Conservation (phyloP, 345 rosid genomes). For the Clausena lansium region DNA sequence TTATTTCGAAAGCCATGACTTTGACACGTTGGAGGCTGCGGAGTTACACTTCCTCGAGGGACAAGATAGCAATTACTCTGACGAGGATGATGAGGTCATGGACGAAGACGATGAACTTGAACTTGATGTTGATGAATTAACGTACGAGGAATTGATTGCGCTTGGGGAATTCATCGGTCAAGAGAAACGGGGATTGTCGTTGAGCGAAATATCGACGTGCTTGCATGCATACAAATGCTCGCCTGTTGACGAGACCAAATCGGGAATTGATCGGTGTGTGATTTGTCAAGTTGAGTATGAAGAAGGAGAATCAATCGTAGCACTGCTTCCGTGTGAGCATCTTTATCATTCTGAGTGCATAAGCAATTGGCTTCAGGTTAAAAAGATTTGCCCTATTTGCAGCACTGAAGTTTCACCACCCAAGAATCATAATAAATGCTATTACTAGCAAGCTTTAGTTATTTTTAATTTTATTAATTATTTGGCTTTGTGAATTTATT, state of each 20-base stretch:
- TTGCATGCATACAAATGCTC: slow-evolving; percentile 22
- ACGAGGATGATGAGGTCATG: slow-evolving; percentile 25
- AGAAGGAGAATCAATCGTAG: slow-evolving; percentile 51
- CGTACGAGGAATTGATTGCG: slow-evolving; percentile 71
- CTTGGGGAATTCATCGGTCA: slow-evolving; percentile 66
- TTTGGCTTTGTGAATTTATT: neutral
- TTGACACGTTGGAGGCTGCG: slow-evolving; percentile 16
- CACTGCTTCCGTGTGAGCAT: slow-evolving; percentile 53
- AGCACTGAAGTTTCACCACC: slow-evolving; percentile 45
- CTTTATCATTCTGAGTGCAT: slow-evolving; percentile 68
- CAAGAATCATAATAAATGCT: slow-evolving; percentile 6
- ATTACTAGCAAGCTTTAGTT: neutral
- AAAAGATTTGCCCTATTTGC: slow-evolving; percentile 78
- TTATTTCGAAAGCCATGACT: slow-evolving; percentile 39
- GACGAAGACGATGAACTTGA: slow-evolving; percentile 62
- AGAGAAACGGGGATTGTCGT: slow-evolving; percentile 53
- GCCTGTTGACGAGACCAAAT: slow-evolving; percentile 19
- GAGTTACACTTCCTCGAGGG: slow-evolving; percentile 46
- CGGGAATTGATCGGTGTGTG: slow-evolving; percentile 60
- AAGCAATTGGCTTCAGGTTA: slow-evolving; percentile 62
- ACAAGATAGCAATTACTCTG: slow-evolving; percentile 32
- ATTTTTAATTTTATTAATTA: neutral
- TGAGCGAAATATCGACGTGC: slow-evolving; percentile 39
- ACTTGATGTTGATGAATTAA: slow-evolving; percentile 61
- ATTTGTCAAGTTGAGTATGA: slow-evolving; percentile 74